Percentiles rank a stretch among this genome's conserved stretches.
Evolutionary conservation across 2,329 filamentous ascomycete species (phyloP).

Genomic region (Xylaria sp.): DNA sequence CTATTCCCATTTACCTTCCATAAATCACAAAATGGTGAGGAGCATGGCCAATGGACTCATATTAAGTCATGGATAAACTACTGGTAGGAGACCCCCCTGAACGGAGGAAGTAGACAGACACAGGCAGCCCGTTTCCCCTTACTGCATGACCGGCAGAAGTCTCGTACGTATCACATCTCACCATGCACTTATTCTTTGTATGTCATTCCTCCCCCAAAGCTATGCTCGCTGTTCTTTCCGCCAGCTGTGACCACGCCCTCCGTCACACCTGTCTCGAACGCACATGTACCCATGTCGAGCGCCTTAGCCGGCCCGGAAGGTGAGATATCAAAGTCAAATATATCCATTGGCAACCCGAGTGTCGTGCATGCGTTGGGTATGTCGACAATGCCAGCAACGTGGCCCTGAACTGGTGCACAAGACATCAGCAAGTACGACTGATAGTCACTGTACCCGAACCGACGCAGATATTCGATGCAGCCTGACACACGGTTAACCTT

Average conservation of each 20-base stretch:
- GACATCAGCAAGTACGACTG: conserved; percentile 88
- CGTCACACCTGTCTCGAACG: conserved; percentile 63
- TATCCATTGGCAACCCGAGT: conserved; percentile 87
- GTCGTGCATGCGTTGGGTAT: conserved; percentile 94
- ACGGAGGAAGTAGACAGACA: not conserved
- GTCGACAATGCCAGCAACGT: conserved; percentile 89
- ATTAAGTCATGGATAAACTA: not conserved
- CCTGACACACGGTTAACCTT: conserved; percentile 49
- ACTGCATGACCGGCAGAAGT: conserved; percentile 8
- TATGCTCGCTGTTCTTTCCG: conserved; percentile 59
- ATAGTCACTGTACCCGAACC: conserved; percentile 77
- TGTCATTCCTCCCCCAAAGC: conserved; percentile 63
- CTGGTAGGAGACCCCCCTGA: not conserved
- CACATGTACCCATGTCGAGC: conserved; percentile 76
- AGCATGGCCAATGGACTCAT: not conserved
- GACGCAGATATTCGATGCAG: conserved; percentile 80
- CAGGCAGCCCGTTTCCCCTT: not conserved
- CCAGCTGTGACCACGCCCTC: conserved; percentile 57
- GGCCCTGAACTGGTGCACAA: conserved; percentile 87
- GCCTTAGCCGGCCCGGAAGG: conserved; percentile 65
- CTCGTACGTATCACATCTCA: conserved; percentile 32
- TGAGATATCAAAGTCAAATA: conserved; percentile 92
- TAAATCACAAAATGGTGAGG: not conserved
- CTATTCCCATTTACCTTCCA: not conserved
- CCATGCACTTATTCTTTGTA: conserved; percentile 50